phyloP scores from a whole-genome alignment of 371 early-diverging fungal genomes.

The Mortierella polycephala region DNA sequence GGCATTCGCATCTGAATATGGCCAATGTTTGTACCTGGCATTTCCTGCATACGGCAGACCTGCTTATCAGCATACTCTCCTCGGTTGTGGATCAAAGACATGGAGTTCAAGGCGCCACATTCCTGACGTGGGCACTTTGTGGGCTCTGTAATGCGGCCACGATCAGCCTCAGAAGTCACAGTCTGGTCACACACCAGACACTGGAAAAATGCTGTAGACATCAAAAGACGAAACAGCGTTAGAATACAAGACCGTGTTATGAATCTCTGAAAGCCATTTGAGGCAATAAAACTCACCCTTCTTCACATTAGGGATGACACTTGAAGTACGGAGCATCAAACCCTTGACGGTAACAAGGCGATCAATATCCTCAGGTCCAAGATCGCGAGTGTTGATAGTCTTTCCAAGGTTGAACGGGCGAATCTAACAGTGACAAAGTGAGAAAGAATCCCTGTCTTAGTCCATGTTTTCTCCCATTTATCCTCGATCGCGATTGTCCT shows the following conservation, averaged over 20 bases:
- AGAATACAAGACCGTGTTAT: neutral
- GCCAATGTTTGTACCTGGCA: constrained; percentile 81
- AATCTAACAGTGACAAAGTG: constrained; percentile 63
- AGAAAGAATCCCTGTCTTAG: neutral
- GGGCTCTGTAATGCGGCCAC: constrained; percentile 95
- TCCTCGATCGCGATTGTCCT: no score
- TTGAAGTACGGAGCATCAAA: constrained; percentile 92
- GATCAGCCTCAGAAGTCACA: constrained; percentile 86
- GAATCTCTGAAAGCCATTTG: neutral
- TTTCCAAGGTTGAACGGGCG: constrained; percentile 92
- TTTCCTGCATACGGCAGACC: constrained; percentile 97
- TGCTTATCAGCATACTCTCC: constrained; percentile 97
- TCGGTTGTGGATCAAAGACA: constrained; percentile 93
- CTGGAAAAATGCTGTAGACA: constrained; percentile 84
- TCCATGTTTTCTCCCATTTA: neutral
- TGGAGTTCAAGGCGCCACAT: constrained; percentile 84
- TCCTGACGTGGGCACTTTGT: constrained; percentile 85
- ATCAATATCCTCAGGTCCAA: constrained; percentile 98
- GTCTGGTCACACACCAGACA: constrained; percentile 91
- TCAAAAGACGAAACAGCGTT: neutral
- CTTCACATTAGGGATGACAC: constrained; percentile 97
- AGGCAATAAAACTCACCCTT: constrained; percentile 58
- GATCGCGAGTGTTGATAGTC: constrained; percentile 91
- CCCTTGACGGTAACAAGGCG: constrained; percentile 97
- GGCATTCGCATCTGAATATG: neutral